Evolutionary conservation across 2,329 filamentous ascomycete genomes (phyloP).

Genomic region (Cadophora malorum): DNA sequence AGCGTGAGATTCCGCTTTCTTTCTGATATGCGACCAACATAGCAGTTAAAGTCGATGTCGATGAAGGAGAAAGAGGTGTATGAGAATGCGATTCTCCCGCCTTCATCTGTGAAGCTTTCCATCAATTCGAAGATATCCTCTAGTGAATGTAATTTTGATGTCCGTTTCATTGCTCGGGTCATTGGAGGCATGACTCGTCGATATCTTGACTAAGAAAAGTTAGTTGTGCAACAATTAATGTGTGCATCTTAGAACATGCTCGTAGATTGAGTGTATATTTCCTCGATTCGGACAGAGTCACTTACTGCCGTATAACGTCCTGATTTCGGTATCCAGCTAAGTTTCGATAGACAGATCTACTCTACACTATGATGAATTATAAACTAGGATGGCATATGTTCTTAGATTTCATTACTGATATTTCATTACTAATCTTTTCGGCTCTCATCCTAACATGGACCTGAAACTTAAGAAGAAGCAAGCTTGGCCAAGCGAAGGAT

Average conservation of each 20-base stretch:
- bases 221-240: background rate
- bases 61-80: background rate
- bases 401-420: too few species aligned
- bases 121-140: background rate
- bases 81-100: background rate
- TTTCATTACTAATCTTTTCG: too few species aligned
- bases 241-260: background rate
- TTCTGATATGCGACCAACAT: background rate
- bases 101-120: background rate
- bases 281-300: background rate
- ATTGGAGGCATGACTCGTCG: background rate
- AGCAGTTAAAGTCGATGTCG: background rate
- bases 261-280: background rate
- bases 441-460: too few species aligned
- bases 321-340: background rate
- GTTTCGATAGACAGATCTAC: too few species aligned
- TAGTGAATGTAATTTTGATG: background rate
- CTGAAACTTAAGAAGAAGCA: too few species aligned
- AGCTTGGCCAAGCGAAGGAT: too few species aligned
- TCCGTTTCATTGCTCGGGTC: background rate
- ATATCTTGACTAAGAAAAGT: background rate
- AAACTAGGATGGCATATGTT: too few species aligned
- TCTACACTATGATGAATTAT: too few species aligned
- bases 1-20: background rate
- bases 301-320: background rate